A percentile compares a stretch with the other conserved stretches of the same genome.
Evolutionary conservation across 768 basidiomycete species (phyloP).

Genomic region (Rossbeevera mucosa): DNA sequence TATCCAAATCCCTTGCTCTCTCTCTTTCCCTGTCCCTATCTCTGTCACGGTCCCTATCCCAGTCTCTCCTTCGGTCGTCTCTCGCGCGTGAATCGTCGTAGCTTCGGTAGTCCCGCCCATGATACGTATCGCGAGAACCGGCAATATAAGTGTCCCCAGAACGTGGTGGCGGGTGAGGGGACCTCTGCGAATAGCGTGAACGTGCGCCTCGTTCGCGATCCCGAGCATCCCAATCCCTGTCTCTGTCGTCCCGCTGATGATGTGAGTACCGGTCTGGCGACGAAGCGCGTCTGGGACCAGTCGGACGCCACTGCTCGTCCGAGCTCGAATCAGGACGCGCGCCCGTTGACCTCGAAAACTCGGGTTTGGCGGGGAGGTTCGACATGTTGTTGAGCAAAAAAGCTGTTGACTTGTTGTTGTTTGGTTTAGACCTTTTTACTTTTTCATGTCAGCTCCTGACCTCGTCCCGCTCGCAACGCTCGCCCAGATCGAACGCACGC

Average conservation of each 20-base stretch:
- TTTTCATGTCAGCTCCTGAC: conserved; percentile 39
- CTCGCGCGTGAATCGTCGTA: conserved; percentile 18
- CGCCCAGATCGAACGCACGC: conserved; percentile 71
- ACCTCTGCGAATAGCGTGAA: conserved; percentile 16
- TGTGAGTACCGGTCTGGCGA: conserved; percentile 24
- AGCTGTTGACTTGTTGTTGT: conserved; percentile 16
- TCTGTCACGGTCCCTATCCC: conserved; percentile 18
- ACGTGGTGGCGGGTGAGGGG: conserved; percentile 11
- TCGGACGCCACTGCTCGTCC: conserved; percentile 23
- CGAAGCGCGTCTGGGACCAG: conserved; percentile 11
- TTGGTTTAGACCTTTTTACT: conserved; percentile 24
- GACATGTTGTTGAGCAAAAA: too few relatives aligned
- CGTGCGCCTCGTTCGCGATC: conserved; percentile 3
- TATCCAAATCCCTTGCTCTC: conserved; percentile 11
- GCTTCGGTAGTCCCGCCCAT: conserved; percentile 18
- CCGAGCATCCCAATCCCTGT: conserved; percentile 16
- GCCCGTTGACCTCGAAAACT: conserved; percentile 20
- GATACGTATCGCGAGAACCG: conserved; percentile 16
- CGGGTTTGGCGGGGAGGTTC: conserved; percentile 30
- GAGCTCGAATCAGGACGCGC: conserved; percentile 13
- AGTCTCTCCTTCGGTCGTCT: conserved; percentile 25
- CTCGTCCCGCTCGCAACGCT: conserved; percentile 83
- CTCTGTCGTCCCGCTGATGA: conserved; percentile 23
- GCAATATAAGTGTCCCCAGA: conserved; percentile 14
- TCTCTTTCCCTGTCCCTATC: conserved; percentile 17